Evolutionary conservation across 345 rosid genomes (phyloP), one percentile per base, ranked within the genome.

Genomic region (Ceriops decandra): DNA sequence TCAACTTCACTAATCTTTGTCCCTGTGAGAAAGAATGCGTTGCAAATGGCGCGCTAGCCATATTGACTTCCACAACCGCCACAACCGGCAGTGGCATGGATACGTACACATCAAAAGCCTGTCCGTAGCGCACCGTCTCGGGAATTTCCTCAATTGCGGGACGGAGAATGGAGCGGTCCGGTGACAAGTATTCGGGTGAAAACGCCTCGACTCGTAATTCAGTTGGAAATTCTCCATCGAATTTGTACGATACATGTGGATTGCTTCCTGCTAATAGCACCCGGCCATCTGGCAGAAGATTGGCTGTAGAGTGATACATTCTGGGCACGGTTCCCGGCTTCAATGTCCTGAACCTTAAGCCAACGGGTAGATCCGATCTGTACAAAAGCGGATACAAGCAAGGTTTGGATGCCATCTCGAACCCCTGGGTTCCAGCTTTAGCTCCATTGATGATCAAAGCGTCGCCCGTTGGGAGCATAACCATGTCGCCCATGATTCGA

Each of bases 401-500:
- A 49, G 97, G 93, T 78, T 83, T 76, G 0, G 74, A 70, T 13
- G 72, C 79, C 64, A 70, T 13, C 33, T 76, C 79, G 52, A 76
- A 76, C 15, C 75, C 75, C 49, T 76, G 79, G 35, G 79, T 66
- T 20, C 96, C 95, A 2, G 92, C 87, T 74, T 89, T 87, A 69
- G 97, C 98, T 66, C 98, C 98, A 54, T 93, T 91, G 49, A 91
- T 87, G 59, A 93, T 81, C 68, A 91, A 64, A 60, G 83, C 76
- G 0, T 91, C 92, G 33, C 95, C 88, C 20, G 92, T 85, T 21
- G 98, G 98, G 6, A 93, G 85, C 82, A 84, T 81, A 19, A 91
- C 91, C 97, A 91, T 87, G 57, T 90, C 98, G 5, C 97, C 97
- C 97, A 87, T 93, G 80, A 91, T 82, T 72, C 98, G 83, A 63